Evolutionary conservation across 352 stramenopile genomes (phyloP), one percentile per base, ranked within the genome.

Genomic region (Phytophthora citrophthora): DNA sequence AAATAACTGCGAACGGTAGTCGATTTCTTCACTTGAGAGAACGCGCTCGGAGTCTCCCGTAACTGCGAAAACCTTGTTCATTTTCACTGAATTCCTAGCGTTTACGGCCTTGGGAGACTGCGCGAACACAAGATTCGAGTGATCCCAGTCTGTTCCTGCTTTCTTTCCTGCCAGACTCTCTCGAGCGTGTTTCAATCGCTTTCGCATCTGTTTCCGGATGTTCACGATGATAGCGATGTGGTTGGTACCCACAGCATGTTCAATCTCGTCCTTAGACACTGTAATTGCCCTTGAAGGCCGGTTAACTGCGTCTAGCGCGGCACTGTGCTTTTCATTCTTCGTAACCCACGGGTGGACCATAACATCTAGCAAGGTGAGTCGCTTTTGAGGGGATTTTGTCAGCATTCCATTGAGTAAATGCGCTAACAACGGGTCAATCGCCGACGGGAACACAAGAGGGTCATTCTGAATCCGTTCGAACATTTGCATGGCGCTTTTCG

Each of bases 401-500:
- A 93, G 53, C 79, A 94, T 94, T 0, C 83, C 79, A 13, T 57
- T 45, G 11, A 94, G 58, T 24, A 94, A 66, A 36, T 92, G 74
- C 11, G 82, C 67, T 1, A 94, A 47, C 26, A 81, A 23, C 7
- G 83, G 74, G 29, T 93, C 83, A 23, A 89, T 77, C 12, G 70
- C 15, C 1, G 54, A 51, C 3, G 84, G 85, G 41, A 95, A 93
- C 8, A 86, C 75, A 5, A 94, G 71, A 5, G 84, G 68, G 15
- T 89, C 86, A 11, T 86, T 83, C 54, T 95, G 83, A 56, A 98
- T 97, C 58, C 82, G 86, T 26, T 97, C 77, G 56, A 96, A 96
- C 68, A 98, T 83, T 59, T 89, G 76, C 66, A 97, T 77, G 0
- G 93, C 84, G 23, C 86, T 96, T 41, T 95, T 94, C 1, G 89